Evolutionary conservation across 2,329 filamentous ascomycete genomes (phyloP), one percentile per base, ranked within the genome.

Genomic region (Fusarium transvaalense): DNA sequence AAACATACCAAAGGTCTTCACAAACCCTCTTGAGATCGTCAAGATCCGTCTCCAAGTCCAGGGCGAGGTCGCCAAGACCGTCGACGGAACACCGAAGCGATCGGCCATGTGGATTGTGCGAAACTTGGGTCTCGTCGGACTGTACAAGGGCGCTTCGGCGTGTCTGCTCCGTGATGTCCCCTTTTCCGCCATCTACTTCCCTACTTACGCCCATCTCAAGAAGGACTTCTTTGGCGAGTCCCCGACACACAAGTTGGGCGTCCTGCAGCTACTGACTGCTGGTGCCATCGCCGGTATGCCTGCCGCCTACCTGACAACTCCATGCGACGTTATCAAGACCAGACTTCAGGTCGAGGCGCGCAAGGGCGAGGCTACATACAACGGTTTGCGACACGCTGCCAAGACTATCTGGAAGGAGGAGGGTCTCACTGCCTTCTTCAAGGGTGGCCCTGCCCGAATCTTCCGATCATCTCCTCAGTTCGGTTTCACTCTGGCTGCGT

Each of bases 141-240:
- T 99, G 72, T 99, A 99, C 87, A 98, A 97, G 86, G 96, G 96
- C 66, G 96, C 95, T 21, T 93, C 91, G 43, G 96, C 96, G 21
- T 99, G 96, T 82, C 85, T 99, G 75, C 87, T 98, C 69, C 94
- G 96, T 73, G 96, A 99, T 80, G 93, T 98, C 39, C 96, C 96
- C 43, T 99, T 99, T 84, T 98, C 95, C 21, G 94, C 93, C 75
- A 99, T 99, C 77, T 99, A 99, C 85, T 99, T 99, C 89, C 95
- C 96, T 3, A 91, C 94, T 23, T 99, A 99, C 84, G 92, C 88
- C 78, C 96, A 99, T 78, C 82, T 99, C 75, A 99, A 99, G 86
- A 89, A 87, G 76, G 95, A 97, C 81, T 84, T 95, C 77, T 99
- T 98, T 74, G 95, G 96, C 80, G 96, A 99, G 83, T 90, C 91